phyloP scores from a whole-genome alignment of 2,329 filamentous ascomycete species.

The Calonectria ilicicola region DNA sequence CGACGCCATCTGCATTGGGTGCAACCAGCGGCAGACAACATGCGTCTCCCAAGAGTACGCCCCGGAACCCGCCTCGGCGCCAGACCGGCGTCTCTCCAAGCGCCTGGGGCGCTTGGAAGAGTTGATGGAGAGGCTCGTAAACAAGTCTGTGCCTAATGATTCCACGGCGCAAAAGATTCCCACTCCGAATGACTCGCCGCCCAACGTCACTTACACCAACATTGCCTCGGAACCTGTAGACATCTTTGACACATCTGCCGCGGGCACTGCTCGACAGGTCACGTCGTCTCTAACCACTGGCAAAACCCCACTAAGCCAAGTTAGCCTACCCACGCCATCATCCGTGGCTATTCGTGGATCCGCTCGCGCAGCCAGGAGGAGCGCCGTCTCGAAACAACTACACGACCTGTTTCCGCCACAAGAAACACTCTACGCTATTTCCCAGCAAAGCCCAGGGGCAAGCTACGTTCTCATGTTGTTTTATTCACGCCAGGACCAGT shows the following conservation, averaged over 20 bases:
- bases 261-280: slow-evolving; percentile 35
- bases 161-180: not conserved
- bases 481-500: slow-evolving; percentile 44
- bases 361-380: slow-evolving; percentile 26
- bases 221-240: slow-evolving; percentile 41
- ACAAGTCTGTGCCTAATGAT: slow-evolving; percentile 37
- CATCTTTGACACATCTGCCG: slow-evolving; percentile 34
- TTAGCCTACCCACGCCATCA: slow-evolving; percentile 9
- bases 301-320: slow-evolving; percentile 6
- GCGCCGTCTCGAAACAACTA: slow-evolving; percentile 28
- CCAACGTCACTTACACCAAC: slow-evolving; percentile 11
- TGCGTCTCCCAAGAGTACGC: slow-evolving; percentile 63
- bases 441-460: slow-evolving; percentile 38
- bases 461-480: slow-evolving; percentile 43
- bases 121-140: slow-evolving; percentile 59
- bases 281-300: slow-evolving; percentile 20
- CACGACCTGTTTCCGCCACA: slow-evolving; percentile 39
- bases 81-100: slow-evolving; percentile 55
- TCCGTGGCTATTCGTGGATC: not conserved
- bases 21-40: slow-evolving; percentile 52
- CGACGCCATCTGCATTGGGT: slow-evolving; percentile 59
- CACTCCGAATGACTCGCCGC: slow-evolving; percentile 35
- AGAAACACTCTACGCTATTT: slow-evolving; percentile 36
- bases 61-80: slow-evolving; percentile 45
- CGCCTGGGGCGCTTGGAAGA: slow-evolving; percentile 59